Evolutionary conservation across 2,329 filamentous ascomycete genomes (phyloP).

Genomic region (Venturiaceae sp.): DNA sequence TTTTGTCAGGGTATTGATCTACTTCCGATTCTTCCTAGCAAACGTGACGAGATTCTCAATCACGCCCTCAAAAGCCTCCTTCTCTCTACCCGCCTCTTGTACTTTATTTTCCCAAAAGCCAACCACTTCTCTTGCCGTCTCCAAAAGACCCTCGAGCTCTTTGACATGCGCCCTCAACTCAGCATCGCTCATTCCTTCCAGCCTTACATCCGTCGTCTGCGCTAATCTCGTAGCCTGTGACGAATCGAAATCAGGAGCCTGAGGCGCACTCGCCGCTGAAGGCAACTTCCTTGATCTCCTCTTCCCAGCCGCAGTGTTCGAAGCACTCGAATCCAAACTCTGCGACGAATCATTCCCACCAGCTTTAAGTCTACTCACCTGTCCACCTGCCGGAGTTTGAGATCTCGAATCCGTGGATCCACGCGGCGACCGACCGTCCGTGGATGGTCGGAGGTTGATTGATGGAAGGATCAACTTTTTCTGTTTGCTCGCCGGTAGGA

Average conservation of each 20-base stretch:
- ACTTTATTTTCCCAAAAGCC: conserved; percentile 82
- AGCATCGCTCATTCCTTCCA: conserved; percentile 66
- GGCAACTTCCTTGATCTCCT: conserved; percentile 20
- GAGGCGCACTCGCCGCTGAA: conserved; percentile 42
- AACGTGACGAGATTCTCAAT: conserved; percentile 95
- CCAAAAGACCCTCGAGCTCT: conserved; percentile 46
- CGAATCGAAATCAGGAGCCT: conserved; percentile 68
- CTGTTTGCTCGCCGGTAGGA: conserved; percentile 91
- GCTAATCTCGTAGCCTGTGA: conserved; percentile 70
- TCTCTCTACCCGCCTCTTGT: conserved; percentile 80
- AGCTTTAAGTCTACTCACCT: conserved; percentile 25
- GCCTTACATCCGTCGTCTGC: conserved; percentile 72
- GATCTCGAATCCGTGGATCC: conserved; percentile 19
- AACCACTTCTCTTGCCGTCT: conserved; percentile 60
- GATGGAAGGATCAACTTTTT: conserved; percentile 94
- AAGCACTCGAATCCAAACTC: conserved; percentile 24
- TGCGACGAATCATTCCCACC: conserved; percentile 27
- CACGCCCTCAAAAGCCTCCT: conserved; percentile 90
- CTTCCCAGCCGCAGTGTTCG: conserved; percentile 13
- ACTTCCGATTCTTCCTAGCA: conserved; percentile 75
- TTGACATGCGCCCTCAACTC: conserved; percentile 65
- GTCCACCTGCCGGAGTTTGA: conserved; percentile 13
- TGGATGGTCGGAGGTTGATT: conserved; percentile 31
- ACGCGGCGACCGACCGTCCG: conserved; percentile 36
- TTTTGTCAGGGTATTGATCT: conserved; percentile 1